Conservation (phyloP, 495 filamentous ascomycete genomes). For the Aspergillus bridgeri region DNA sequence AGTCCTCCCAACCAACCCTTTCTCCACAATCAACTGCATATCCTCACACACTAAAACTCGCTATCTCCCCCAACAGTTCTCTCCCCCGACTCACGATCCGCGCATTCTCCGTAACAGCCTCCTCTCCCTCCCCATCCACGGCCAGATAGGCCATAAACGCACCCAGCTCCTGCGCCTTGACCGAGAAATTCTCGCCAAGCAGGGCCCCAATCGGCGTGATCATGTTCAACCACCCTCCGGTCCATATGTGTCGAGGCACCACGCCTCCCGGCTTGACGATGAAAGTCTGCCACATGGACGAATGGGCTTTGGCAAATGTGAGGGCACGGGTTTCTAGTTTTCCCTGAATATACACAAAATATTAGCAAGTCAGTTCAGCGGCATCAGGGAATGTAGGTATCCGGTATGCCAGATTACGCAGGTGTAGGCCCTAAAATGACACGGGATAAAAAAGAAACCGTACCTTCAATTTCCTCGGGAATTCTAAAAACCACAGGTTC, state of each 20-base stretch:
- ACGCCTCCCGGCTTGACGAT: background rate
- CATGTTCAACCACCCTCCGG: background rate
- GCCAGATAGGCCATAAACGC: background rate
- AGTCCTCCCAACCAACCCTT: too few relatives aligned
- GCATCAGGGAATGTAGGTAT: too few relatives aligned
- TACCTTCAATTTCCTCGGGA: background rate
- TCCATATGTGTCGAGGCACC: background rate
- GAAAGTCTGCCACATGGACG: background rate
- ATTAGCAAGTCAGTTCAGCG: too few relatives aligned
- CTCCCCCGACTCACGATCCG: background rate
- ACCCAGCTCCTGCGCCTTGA: background rate
- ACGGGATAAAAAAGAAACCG: too few relatives aligned
- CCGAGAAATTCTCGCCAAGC: background rate
- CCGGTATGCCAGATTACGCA: too few relatives aligned
- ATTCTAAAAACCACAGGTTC: background rate
- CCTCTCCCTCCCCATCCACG: background rate
- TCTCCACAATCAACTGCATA: background rate
- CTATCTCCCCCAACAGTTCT: background rate
- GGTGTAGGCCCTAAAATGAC: too few relatives aligned
- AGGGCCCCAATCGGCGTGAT: background rate
- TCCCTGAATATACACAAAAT: background rate
- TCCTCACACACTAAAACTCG: background rate
- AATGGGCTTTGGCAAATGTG: background rate
- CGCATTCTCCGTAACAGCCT: background rate
- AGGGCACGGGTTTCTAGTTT: background rate